These are phyloP conservation scores for Penicillium oxalicum DNA, from an alignment of 2,329 filamentous ascomycete species.

Conservation along the genomic window DNA sequence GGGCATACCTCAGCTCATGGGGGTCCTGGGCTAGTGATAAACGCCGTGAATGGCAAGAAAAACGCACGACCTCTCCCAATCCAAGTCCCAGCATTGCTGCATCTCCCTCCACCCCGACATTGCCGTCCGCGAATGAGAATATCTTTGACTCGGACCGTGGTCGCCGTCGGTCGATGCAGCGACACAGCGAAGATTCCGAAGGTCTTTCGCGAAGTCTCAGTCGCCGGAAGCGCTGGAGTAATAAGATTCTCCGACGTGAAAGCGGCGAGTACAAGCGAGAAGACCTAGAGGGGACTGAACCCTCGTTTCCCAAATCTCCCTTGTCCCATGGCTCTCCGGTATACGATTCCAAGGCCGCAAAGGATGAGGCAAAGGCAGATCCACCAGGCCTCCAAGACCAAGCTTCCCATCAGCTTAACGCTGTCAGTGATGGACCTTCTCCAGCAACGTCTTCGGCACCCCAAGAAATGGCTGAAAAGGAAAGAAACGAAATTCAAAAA, in stretches of 20 bases:
- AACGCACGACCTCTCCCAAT: constrained; percentile 22
- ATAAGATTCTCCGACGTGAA: constrained; percentile 30
- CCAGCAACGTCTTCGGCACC: constrained; percentile 10
- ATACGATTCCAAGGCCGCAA: constrained; percentile 10
- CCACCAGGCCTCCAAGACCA: neutral
- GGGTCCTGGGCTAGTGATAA: constrained; percentile 53
- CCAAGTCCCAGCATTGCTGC: constrained; percentile 6
- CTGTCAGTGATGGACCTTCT: constrained; percentile 16
- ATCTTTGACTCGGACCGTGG: constrained; percentile 24
- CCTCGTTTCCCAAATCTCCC: constrained; percentile 27
- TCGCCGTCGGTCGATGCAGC: constrained; percentile 25
- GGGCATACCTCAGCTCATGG: constrained; percentile 60
- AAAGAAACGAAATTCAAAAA: constrained; percentile 6
- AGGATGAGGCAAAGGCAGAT: neutral
- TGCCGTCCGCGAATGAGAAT: constrained; percentile 22
- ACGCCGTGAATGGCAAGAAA: constrained; percentile 43
- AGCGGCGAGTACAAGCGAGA: constrained; percentile 26
- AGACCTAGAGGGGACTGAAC: constrained; percentile 21
- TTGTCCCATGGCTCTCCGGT: constrained; percentile 27
- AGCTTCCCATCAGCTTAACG: neutral
- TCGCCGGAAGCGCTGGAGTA: constrained; percentile 35
- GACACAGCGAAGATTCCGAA: constrained; percentile 24
- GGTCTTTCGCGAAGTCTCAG: constrained; percentile 29
- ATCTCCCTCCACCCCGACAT: constrained; percentile 19
- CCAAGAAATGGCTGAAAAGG: constrained; percentile 4